Evolutionary conservation across 1,284 basidiomycete genomes (phyloP), one percentile per base, ranked within the genome.

Genomic region (Leccinum variabile): DNA sequence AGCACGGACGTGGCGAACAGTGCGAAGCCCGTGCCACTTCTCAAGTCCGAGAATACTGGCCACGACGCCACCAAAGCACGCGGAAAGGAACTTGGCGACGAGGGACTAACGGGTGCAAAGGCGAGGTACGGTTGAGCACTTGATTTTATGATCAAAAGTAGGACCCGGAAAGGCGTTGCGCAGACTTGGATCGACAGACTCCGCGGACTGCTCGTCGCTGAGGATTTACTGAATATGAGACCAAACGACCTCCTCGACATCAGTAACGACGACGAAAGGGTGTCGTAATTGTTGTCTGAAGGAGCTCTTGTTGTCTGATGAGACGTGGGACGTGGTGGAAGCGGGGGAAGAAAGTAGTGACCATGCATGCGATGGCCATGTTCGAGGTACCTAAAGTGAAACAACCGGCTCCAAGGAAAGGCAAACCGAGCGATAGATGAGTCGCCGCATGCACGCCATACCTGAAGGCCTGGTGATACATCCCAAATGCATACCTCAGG

Each of bases 361-460:
- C 79, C 82, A 99, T 87, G 62, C 89, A 89, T 0, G 96, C 97
- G 61, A 98, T 90, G 0, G 95, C 93, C 8, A 92, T 85, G 73
- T 98, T 90, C 3, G 95, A 97, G 10, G 88, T 94, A 16, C 95
- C 96, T 13, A 99, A 80, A 0, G 96, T 98, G 76, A 90, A 96
- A 28, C 95, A 86, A 6, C 97, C 97, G 30, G 92, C 90, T 14
- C 97, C 97, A 3, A 98, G 85, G 82, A 98, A 98, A 33, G 99
- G 83, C 25, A 99, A 79, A 0, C 97, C 97, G 18, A 98, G 79
- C 1, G 96, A 91, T 81, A 95, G 89, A 76, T 98, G 94, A 3
- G 90, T 93, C 10, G 95, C 91, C 75, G 95, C 90, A 71, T 98
- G 95, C 13, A 89, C 88, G 1, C 95, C 95, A 70, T 97, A 99